Evolutionary conservation across 441 rosid species (phyloP).

Genomic region (Populus trichocarpa): DNA sequence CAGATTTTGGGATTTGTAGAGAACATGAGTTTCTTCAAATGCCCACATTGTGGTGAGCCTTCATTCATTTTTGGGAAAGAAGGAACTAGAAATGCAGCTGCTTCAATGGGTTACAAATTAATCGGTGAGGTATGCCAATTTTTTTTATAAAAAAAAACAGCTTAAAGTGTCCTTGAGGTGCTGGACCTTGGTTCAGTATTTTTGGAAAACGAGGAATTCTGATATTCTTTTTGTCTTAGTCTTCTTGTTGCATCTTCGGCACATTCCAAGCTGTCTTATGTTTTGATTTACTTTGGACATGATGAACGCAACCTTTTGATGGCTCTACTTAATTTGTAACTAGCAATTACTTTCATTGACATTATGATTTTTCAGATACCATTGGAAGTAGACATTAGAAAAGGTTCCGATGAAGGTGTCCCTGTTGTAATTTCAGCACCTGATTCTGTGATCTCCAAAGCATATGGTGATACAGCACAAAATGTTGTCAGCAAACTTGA

Average conservation of each 20-base stretch:
- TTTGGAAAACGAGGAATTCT: background rate
- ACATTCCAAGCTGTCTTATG: background rate
- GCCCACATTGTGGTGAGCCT: slow-evolving; percentile 78
- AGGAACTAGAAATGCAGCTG: slow-evolving; percentile 62
- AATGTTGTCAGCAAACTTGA: slow-evolving; percentile 56
- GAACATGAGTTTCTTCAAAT: slow-evolving; percentile 93
- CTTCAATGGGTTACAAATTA: slow-evolving; percentile 65
- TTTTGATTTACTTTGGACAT: background rate
- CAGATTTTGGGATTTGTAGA: slow-evolving; percentile 90
- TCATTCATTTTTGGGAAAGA: slow-evolving; percentile 88
- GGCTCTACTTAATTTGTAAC: no score
- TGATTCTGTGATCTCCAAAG: slow-evolving; percentile 64
- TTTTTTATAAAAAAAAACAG: background rate
- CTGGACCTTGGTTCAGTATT: background rate
- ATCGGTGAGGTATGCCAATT: slow-evolving; percentile 68
- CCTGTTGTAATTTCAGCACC: slow-evolving; percentile 74
- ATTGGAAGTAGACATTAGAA: slow-evolving; percentile 66
- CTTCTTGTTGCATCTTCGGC: background rate
- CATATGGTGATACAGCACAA: slow-evolving; percentile 57
- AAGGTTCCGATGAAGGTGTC: slow-evolving; percentile 73
- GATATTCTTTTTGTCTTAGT: background rate
- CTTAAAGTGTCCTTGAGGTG: no score
- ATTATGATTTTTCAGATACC: slow-evolving; percentile 57
- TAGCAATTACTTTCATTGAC: no score
- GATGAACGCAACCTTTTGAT: no score